Base-by-base conservation (phyloP, 2,329 filamentous ascomycete genomes). In the Dichotomopilus funicola region DNA sequence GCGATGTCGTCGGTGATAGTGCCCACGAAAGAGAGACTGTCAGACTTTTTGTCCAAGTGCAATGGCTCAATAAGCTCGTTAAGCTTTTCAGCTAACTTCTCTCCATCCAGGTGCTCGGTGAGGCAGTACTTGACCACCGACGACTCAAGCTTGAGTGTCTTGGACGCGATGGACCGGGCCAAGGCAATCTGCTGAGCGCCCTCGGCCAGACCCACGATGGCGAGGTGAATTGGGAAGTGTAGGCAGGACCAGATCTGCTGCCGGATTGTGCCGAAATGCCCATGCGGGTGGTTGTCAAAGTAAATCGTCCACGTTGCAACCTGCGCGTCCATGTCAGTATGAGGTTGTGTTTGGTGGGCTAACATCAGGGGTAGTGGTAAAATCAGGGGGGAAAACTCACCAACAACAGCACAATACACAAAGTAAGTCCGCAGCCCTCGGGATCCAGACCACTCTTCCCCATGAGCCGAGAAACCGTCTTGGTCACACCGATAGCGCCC, bases 261-360 rank as follows among this genome's bases (percentile, higher is more conserved):
- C 41, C 41, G 35, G 49, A 61, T 61, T 38, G 59, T 61, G n/a
- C 59, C 59, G 36, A 56, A 61, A 36, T 61, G 59, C 8, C 59
- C 49, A 41, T 59, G 56, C 8, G 59, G 59, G 43, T 61, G 59
- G 54, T 61, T 57, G 45, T 61, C 59, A 36, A 61, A 61, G 46
- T 61, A 61, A 41, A 57, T 53, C 59, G 59, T 61, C 59, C 59
- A 61, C 2, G 49, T 50, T 9, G 51, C 59, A 1, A 55, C 44
- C 54, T 59, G 42, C 10, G 19, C 19, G 19, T 12, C 37, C 4
- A 11, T 49, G 51, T 36, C n/a, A 12, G 31, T 12, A 9, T 9
- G 12, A 12, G 12, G 38, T 41, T 11, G 27, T 33, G 12, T n/a
- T 37, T 27, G 11, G 36, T 12, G 6, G 4, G 9, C 5, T 2